Evolutionary conservation across 345 rosid genomes (phyloP).

Genomic region (Pseudoturritis turrita): DNA sequence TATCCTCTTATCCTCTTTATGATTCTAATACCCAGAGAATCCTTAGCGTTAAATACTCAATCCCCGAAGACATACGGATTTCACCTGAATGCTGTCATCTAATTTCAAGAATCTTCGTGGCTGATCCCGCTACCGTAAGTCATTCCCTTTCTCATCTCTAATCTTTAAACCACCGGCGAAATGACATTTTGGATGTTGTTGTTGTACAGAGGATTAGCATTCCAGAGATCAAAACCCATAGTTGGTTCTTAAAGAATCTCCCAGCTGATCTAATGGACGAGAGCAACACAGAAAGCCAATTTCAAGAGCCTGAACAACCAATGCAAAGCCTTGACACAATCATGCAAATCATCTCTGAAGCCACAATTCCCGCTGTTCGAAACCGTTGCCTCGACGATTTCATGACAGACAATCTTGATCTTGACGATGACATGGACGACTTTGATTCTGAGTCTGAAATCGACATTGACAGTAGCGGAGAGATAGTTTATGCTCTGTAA

Average conservation of each 20-base stretch:
- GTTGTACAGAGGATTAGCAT: conserved; percentile 78
- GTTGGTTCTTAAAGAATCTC: conserved; percentile 90
- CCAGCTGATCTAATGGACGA: conserved; percentile 76
- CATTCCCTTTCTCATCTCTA: not conserved
- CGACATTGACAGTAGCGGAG: conserved; percentile 90
- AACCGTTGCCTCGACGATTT: conserved; percentile 43
- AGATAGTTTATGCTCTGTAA: conserved; percentile 76
- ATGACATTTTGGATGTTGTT: not conserved
- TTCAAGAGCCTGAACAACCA: conserved; percentile 84
- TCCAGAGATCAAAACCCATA: conserved; percentile 68
- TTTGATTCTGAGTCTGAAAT: conserved; percentile 79
- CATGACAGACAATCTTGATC: conserved; percentile 58
- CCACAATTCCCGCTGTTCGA: conserved; percentile 75
- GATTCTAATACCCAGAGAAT: conserved; percentile 50
- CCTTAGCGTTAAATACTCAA: conserved; percentile 76
- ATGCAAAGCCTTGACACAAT: conserved; percentile 75
- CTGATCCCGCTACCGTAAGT: conserved; percentile 70
- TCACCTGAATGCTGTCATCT: conserved; percentile 78
- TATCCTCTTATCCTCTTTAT: not conserved
- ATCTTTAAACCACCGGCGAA: not conserved
- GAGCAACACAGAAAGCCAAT: conserved; percentile 46
- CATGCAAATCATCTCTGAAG: conserved; percentile 95
- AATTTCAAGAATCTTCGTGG: conserved; percentile 80
- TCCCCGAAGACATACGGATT: conserved; percentile 67
- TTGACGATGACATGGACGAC: conserved; percentile 82